Conservation (phyloP, 495 filamentous ascomycete genomes). For the Penicillium salamii region DNA sequence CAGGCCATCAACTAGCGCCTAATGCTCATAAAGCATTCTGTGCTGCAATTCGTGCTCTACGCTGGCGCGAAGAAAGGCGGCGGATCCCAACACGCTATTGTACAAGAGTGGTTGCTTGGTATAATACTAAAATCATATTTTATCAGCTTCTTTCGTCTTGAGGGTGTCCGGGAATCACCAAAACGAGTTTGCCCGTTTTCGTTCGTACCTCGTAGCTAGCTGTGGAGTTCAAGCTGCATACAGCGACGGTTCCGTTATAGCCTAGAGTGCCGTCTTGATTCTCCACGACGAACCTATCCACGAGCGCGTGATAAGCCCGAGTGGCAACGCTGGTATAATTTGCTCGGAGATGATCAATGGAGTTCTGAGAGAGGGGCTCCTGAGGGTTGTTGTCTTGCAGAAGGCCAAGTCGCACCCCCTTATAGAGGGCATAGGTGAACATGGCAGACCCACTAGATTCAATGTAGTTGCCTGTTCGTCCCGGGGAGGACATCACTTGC, state of each 20-base stretch:
- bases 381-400: slow-evolving; percentile 8
- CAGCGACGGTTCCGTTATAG: slow-evolving; percentile 54
- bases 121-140: slow-evolving; percentile 42
- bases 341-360: slow-evolving; percentile 3
- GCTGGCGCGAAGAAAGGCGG: slow-evolving; percentile 48
- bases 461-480: slow-evolving; percentile 54
- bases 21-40: not conserved
- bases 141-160: slow-evolving; percentile 3
- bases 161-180: not conserved
- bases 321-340: slow-evolving; percentile 17
- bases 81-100: slow-evolving; percentile 47
- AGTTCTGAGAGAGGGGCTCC: not conserved
- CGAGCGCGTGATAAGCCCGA: slow-evolving; percentile 33
- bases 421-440: slow-evolving; percentile 55
- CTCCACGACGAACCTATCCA: slow-evolving; percentile 37
- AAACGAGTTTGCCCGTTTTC: slow-evolving; percentile 11
- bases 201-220: slow-evolving; percentile 44
- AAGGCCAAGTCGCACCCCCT: slow-evolving; percentile 48
- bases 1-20: not conserved
- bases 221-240: slow-evolving; percentile 51
- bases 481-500: slow-evolving; percentile 52
- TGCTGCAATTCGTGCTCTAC: slow-evolving; percentile 38
- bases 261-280: slow-evolving; percentile 41
- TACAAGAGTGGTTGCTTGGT: slow-evolving; percentile 38
- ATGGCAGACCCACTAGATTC: slow-evolving; percentile 59